Base-by-base conservation (phyloP, 768 basidiomycete genomes). In the Paxillus involutus region DNA sequence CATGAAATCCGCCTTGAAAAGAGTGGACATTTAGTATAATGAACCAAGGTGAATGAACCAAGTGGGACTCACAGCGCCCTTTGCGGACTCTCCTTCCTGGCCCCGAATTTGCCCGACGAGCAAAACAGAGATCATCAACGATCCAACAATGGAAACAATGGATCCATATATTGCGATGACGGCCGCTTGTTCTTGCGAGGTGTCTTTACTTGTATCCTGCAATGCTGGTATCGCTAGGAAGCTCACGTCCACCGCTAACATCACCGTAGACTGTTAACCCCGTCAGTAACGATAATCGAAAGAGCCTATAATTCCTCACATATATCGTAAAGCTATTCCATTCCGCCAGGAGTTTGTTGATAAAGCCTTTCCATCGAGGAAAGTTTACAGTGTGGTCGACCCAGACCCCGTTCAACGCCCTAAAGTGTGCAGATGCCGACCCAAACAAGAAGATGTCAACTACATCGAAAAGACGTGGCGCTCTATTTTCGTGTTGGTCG, bases 301-400 rank as follows among this genome's bases (percentile, higher is more conserved):
- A n/a, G 12, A 3, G 19, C 2, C 11, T 6, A 24, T 7, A 10
- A 36, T 30, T 42, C 60, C 77, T 30, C 44, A 82, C 82, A 51
- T 76, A 77, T 41, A 79, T 74, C 17, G 74, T 75, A 45, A 80
- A 74, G 43, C 77, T 75, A 51, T 74, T 65, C 81, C 78, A 80
- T 59, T 83, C 78, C 6, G 68, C 64, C 30, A 70, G 73, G 26
- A 81, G 66, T 10, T 74, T 75, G 6, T 47, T 51, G 24, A 82
- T 72, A 45, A 77, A 75, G 10, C 68, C 62, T 6, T 64, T 59
- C 78, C 80, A 82, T 5, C 66, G 59, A 5, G 61, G 60, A 13
- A 67, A 52, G 35, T 73, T 71, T 52, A 79, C 68, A 7, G 73
- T 68, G 0, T 62, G 59, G 62, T 82, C 81, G 2, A 78, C 71